Base-by-base conservation (phyloP, 2,329 filamentous ascomycete species). In the Aspergillus sp. region DNA sequence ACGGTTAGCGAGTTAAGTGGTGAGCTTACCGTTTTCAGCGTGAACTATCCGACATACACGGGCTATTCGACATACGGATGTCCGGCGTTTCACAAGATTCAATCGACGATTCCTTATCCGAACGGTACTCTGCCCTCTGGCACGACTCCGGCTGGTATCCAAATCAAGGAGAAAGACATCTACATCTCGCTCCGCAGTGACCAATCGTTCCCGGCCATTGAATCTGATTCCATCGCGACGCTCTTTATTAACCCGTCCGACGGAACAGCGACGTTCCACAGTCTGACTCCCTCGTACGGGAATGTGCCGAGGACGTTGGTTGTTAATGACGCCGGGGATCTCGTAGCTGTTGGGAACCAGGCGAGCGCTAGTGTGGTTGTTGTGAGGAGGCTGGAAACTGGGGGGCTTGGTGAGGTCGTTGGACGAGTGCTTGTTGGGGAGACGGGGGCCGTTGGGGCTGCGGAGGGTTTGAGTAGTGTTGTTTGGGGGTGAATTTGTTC, bases 271-370 rank as follows among this genome's bases (percentile, higher is more conserved):
- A 66, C 60, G 0, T 75, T 80, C 48, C 62, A 80, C 3, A 77
- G 84, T 56, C 72, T 81, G 23, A 76, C 76, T n/a, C 74, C 84
- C 0, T 77, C 82, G 0, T 83, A 84, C 43, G 87, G 87, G 2
- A 64, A 69, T 6, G 78, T 75, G 47, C 86, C 87, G 0, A 76
- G 86, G 19, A 83, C 85, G 37, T 85, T 88, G 63, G 78, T 76
- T 44, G 67, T 88, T 48, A 89, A 85, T 64, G 75, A 74, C 52
- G 77, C 75, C 9, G 86, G 85, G 1, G 75, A 75, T 47, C 67
- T 84, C 49, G 68, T 88, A 3, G 85, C 83, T 1, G 79, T 88
- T 23, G 84, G 77, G 0, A 73, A 86, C 53, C 84, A 89, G 66
- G 67, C 68, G 13, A 80, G 80, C 44, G 71, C 74, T 27, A 79